These are phyloP conservation scores for Vickermania ingenoplastis DNA, from an alignment of 208 protist species.

Conservation along the genomic window DNA sequence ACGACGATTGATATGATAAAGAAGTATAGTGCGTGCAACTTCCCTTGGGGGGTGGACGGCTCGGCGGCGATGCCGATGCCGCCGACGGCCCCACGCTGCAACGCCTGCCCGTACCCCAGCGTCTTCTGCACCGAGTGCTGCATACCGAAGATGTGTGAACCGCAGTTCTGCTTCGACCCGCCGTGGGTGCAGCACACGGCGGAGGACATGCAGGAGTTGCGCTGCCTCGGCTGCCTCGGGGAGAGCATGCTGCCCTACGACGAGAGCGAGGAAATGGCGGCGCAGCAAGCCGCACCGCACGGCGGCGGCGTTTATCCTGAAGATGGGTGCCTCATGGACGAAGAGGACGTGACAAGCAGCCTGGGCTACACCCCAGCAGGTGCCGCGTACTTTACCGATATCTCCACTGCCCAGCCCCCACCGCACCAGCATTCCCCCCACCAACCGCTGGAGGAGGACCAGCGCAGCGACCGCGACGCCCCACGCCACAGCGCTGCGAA, in stretches of 20 bases:
- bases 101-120: slow-evolving; percentile 30
- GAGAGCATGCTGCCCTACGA: slow-evolving; percentile 3
- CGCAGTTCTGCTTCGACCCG: slow-evolving; percentile 40
- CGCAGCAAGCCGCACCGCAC: slow-evolving; percentile 1
- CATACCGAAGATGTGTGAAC: slow-evolving; percentile 42
- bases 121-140: slow-evolving; percentile 49
- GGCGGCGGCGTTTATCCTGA: background rate
- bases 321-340: too few species aligned
- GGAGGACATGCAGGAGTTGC: slow-evolving; percentile 1
- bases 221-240: background rate
- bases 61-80: slow-evolving; percentile 3
- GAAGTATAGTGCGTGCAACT: slow-evolving; percentile 31
- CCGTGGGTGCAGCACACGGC: background rate
- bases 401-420: too few species aligned
- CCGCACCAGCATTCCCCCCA: too few species aligned
- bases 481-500: too few species aligned
- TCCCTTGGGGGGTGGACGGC: slow-evolving; percentile 12
- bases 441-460: too few species aligned
- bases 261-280: background rate
- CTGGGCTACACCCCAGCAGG: too few species aligned
- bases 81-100: slow-evolving; percentile 18
- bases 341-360: too few species aligned
- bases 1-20: slow-evolving; percentile 36
- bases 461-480: too few species aligned
- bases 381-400: too few species aligned